Conservation (phyloP, 2,329 filamentous ascomycete species). For the Hymenoscyphus albidus region DNA sequence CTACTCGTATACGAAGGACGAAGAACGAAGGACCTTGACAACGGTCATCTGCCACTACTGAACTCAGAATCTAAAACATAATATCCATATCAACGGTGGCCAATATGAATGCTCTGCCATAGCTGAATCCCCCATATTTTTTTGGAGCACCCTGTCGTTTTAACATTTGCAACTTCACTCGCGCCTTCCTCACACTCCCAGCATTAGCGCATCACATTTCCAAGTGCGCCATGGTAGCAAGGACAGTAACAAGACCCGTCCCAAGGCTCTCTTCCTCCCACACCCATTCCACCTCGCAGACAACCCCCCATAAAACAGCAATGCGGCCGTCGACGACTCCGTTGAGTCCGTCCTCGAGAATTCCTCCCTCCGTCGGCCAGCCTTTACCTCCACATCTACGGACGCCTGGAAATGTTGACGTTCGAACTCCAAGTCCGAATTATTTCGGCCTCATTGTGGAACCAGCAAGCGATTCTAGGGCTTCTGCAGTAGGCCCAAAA, state of each 20-base stretch:
- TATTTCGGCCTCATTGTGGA: constrained; percentile 80
- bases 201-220: not conserved
- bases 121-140: not conserved
- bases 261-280: constrained; percentile 26
- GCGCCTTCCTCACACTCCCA: not conserved
- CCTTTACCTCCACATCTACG: constrained; percentile 25
- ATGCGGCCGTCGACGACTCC: constrained; percentile 25
- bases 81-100: not conserved
- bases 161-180: not conserved
- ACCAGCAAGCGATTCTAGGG: constrained; percentile 54
- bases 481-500: constrained; percentile 59
- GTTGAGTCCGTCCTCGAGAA: constrained; percentile 20
- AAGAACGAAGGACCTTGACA: not conserved
- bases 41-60: not conserved
- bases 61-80: not conserved
- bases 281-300: constrained; percentile 27
- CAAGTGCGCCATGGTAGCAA: constrained; percentile 39
- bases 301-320: constrained; percentile 23
- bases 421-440: constrained; percentile 65
- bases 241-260: constrained; percentile 29
- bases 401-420: constrained; percentile 28
- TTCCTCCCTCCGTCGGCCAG: constrained; percentile 30
- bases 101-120: not conserved
- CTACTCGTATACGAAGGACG: not conserved
- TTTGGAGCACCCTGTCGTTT: not conserved